phyloP scores from a whole-genome alignment of 768 basidiomycete genomes.

The Rhodotorula graminis region DNA sequence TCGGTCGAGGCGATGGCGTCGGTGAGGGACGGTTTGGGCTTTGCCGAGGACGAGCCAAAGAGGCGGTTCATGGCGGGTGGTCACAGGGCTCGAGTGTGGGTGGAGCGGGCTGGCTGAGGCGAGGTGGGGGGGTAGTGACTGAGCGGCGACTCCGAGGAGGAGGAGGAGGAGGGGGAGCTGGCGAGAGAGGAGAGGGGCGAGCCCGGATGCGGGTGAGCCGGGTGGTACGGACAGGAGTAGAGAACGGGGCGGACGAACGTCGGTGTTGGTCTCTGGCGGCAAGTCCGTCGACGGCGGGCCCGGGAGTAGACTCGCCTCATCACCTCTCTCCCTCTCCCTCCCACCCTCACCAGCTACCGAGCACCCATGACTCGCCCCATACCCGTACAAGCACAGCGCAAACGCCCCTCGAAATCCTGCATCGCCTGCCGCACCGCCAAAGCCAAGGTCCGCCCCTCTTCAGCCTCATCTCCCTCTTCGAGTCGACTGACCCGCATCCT shows the following conservation, averaged over 20 bases:
- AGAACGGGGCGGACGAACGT: too few relatives aligned
- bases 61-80: conserved; percentile 44
- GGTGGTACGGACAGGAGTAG: too few relatives aligned
- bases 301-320: background rate
- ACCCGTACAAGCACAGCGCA: conserved; percentile 9
- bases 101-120: too few relatives aligned
- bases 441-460: background rate
- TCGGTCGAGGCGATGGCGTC: conserved; percentile 78
- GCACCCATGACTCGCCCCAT: conserved; percentile 19
- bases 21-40: conserved; percentile 76
- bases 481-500: background rate
- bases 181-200: too few relatives aligned
- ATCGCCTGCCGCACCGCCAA: conserved; percentile 18
- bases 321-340: too few relatives aligned
- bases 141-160: too few relatives aligned
- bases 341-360: background rate
- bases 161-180: too few relatives aligned
- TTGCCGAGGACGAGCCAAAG: conserved; percentile 49
- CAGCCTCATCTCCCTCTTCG: background rate
- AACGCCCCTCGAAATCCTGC: conserved; percentile 20
- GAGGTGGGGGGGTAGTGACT: too few relatives aligned
- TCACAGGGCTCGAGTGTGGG: too few relatives aligned
- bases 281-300: too few relatives aligned
- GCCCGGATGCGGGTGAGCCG: too few relatives aligned
- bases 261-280: too few relatives aligned